Percentiles rank a stretch among this genome's conserved stretches.
phyloP scores from a whole-genome alignment of 352 stramenopile genomes.

The Phytophthora nicotianae region DNA sequence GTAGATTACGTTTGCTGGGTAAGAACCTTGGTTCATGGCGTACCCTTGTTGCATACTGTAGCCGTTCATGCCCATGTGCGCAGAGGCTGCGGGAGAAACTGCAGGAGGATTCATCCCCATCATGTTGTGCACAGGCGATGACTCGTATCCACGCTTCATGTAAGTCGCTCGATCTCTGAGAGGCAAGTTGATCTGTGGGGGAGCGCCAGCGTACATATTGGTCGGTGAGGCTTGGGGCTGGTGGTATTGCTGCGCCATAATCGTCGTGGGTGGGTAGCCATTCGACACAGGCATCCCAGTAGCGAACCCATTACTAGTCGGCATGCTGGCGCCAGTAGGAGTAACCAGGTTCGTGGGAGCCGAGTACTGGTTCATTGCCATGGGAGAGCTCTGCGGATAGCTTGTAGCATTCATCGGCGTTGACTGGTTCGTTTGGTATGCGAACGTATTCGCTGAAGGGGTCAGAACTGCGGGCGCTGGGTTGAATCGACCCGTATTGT shows the following conservation, averaged over 20 bases:
- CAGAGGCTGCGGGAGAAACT: constrained; percentile 28
- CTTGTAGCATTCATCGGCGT: constrained; percentile 19
- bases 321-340: constrained; percentile 21
- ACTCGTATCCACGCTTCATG: constrained; percentile 53
- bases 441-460: constrained; percentile 33
- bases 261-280: constrained; percentile 29
- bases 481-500: constrained; percentile 21
- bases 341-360: constrained; percentile 18
- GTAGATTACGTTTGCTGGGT: constrained; percentile 48
- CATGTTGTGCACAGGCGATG: constrained; percentile 36
- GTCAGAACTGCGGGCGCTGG: constrained; percentile 17
- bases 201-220: constrained; percentile 36
- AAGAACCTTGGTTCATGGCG: constrained; percentile 31
- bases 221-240: constrained; percentile 44
- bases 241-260: constrained; percentile 39
- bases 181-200: constrained; percentile 63
- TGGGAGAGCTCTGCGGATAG: constrained; percentile 39
- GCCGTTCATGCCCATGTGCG: constrained; percentile 32
- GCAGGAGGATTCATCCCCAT: constrained; percentile 35
- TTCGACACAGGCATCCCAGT: constrained; percentile 24
- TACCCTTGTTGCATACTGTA: constrained; percentile 45
- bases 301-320: constrained; percentile 29
- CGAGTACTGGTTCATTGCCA: constrained; percentile 40
- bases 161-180: constrained; percentile 63
- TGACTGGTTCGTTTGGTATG: constrained; percentile 35